Evolutionary conservation across 345 rosid genomes (phyloP).

Genomic region (Aegle marmelos): DNA sequence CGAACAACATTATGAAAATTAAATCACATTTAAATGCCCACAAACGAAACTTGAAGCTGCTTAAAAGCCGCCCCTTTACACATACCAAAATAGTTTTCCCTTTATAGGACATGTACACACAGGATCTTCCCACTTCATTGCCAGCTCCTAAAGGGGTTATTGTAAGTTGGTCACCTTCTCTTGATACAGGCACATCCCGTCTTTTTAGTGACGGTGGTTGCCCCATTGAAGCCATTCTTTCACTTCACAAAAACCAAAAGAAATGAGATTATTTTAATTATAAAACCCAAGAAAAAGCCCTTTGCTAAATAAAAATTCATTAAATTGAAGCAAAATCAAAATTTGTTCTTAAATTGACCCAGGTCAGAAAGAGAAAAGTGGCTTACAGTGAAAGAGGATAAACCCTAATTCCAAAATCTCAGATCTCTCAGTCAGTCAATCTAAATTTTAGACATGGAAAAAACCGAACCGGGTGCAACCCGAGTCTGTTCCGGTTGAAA

Average conservation of each 20-base stretch:
- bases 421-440: no score
- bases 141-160: slow-evolving; percentile 90
- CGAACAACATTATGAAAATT: background rate
- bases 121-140: slow-evolving; percentile 92
- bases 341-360: background rate
- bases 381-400: background rate
- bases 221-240: slow-evolving; percentile 51
- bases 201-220: slow-evolving; percentile 54
- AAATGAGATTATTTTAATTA: background rate
- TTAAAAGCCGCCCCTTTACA: background rate
- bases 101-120: slow-evolving; percentile 83
- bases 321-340: background rate
- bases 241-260: background rate
- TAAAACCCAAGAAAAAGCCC: background rate
- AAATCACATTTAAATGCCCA: background rate
- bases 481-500: no score
- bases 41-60: background rate
- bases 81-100: slow-evolving; percentile 72
- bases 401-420: background rate
- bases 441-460: no score
- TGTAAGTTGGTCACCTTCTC: slow-evolving; percentile 77
- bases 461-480: no score
- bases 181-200: slow-evolving; percentile 52
- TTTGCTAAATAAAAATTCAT: background rate
- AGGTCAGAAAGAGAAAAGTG: background rate